These are phyloP conservation scores for Tuber brumale DNA, from an alignment of 495 filamentous ascomycete genomes.

Conservation along the genomic window DNA sequence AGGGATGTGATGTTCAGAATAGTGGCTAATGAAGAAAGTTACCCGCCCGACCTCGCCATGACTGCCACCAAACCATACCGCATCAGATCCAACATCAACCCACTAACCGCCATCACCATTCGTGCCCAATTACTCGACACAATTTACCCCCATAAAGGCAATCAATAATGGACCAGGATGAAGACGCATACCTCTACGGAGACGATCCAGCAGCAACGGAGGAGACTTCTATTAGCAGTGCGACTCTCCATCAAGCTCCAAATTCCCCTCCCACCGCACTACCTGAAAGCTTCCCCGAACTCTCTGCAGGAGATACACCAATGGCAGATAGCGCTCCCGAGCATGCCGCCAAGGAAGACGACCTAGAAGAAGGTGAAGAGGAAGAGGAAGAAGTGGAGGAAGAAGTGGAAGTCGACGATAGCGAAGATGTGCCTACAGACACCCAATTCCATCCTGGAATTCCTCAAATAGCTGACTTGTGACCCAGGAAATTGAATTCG, in stretches of 20 bases:
- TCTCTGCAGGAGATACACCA: conserved; percentile 22
- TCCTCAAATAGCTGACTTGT: neutral
- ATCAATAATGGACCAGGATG: conserved; percentile 40
- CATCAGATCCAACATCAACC: neutral
- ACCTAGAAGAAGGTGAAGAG: conserved; percentile 49
- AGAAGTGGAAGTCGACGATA: conserved; percentile 57
- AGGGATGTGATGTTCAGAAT: neutral
- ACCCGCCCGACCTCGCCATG: neutral
- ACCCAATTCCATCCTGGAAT: conserved; percentile 11
- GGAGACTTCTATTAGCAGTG: conserved; percentile 2
- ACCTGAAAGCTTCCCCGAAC: conserved; percentile 11
- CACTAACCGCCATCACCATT: neutral
- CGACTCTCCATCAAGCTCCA: neutral
- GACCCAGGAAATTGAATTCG: conserved; percentile 84
- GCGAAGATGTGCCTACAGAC: conserved; percentile 38
- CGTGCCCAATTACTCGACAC: neutral
- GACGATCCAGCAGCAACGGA: conserved; percentile 10
- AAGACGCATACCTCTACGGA: conserved; percentile 42
- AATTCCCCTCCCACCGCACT: conserved; percentile 4
- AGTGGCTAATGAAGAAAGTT: neutral
- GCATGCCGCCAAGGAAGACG: conserved; percentile 38
- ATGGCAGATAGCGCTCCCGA: conserved; percentile 40
- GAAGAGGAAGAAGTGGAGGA: conserved; percentile 65
- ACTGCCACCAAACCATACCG: neutral
- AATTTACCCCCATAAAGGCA: conserved; percentile 2